Evolutionary conservation across 1,284 basidiomycete species (phyloP).

Genomic region (Pterula multifida): DNA sequence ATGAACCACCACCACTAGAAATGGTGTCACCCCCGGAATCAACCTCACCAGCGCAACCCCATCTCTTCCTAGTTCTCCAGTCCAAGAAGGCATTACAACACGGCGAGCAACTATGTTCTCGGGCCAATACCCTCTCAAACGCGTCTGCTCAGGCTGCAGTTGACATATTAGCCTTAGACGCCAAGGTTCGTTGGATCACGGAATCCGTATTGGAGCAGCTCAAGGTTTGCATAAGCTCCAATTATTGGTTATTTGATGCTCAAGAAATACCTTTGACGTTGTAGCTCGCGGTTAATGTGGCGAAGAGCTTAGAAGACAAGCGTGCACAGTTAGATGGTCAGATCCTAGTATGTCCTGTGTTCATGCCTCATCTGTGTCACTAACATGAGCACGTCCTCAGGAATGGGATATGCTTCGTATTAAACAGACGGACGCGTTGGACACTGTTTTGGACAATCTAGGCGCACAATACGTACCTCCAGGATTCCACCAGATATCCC

Average conservation of each 20-base stretch:
- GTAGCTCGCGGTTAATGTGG: constrained; percentile 58
- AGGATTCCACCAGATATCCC: constrained; percentile 54
- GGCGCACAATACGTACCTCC: constrained; percentile 61
- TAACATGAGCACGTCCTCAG: constrained; percentile 21
- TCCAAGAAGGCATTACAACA: constrained; percentile 71
- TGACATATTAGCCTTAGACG: constrained; percentile 63
- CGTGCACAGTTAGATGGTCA: constrained; percentile 43
- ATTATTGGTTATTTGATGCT: constrained; percentile 2
- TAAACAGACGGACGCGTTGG: constrained; percentile 48
- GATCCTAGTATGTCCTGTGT: constrained; percentile 38
- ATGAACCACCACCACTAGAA: not conserved
- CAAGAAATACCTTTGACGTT: constrained; percentile 4
- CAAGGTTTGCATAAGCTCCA: constrained; percentile 30
- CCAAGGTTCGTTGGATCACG: constrained; percentile 63
- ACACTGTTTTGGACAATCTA: constrained; percentile 56
- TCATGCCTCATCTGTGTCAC: not conserved
- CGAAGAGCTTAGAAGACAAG: constrained; percentile 62
- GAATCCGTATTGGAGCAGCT: constrained; percentile 64
- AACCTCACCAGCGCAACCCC: not conserved
- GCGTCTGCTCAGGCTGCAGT: constrained; percentile 49
- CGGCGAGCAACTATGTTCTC: constrained; percentile 59
- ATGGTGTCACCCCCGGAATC: not conserved
- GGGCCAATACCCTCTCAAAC: constrained; percentile 46
- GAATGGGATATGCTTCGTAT: constrained; percentile 56
- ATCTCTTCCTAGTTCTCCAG: constrained; percentile 60